phyloP scores from a whole-genome alignment of 129 eudicot genomes.

The Ambrosia artemisiifolia region DNA sequence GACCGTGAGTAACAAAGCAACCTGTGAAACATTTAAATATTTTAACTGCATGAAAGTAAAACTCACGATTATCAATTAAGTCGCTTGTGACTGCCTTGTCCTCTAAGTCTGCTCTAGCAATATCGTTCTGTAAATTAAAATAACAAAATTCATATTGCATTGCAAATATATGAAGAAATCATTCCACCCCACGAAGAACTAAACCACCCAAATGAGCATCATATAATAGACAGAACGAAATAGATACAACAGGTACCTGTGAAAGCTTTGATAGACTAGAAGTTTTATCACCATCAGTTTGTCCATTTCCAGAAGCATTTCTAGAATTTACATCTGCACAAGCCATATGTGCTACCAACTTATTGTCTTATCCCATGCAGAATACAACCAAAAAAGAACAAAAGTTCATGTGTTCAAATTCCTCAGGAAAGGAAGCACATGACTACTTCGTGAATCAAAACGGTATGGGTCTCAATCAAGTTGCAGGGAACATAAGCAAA shows the following conservation, averaged over 20 bases:
- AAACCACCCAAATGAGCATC: not conserved
- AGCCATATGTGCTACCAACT: slow-evolving; percentile 11
- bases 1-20: slow-evolving; percentile 4
- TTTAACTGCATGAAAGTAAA: not conserved
- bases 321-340: slow-evolving; percentile 52
- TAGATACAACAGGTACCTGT: slow-evolving; percentile 22
- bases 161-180: not conserved
- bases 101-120: slow-evolving; percentile 28
- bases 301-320: slow-evolving; percentile 39
- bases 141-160: not conserved
- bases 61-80: slow-evolving; percentile 57
- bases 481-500: slow-evolving; percentile 2
- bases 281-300: slow-evolving; percentile 36
- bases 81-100: slow-evolving; percentile 44
- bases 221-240: not conserved
- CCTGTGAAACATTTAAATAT: not conserved
- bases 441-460: not conserved
- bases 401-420: not conserved
- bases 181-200: not conserved
- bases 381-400: not conserved
- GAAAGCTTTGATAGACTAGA: slow-evolving; percentile 29
- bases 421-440: no score
- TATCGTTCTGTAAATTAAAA: slow-evolving; percentile 33
- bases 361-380: not conserved
- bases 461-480: not conserved